Base-by-base conservation (phyloP, 345 rosid genomes). In the Clarkia xantiana region DNA sequence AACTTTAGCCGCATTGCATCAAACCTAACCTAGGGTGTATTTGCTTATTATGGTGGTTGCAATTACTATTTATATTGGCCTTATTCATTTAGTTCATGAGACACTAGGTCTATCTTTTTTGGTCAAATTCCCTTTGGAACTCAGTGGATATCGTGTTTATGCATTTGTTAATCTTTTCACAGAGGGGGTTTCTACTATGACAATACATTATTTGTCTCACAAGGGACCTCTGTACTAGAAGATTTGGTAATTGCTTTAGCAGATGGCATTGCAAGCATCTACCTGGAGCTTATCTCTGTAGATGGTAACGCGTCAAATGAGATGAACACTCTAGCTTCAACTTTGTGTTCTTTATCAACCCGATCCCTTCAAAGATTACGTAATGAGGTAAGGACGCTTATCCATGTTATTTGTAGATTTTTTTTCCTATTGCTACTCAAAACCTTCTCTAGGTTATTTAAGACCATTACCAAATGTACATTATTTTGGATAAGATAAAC, bases 251-350 rank as follows among this genome's bases (percentile, higher is more conserved):
- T 90, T 67, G 69, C 81, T 29, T 58, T 90, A 59, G 95, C 97
- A 1, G 94, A 90, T 68, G 85, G 84, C 51, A 63, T 90, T 45
- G 94, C 95, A 25, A 85, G 76, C 60, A 62, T 69, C 51, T 90
- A 77, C 74, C 63, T 90, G 67, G 94, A 90, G 77, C 86, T 90
- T 62, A 81, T 85, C 56, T 90, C 97, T 25, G 84, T 90, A 42
- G 97, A 90, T 62, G 76, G 97, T 54, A 74, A 74, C 43, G 64
- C 75, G 49, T 70, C 91, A 15, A 71, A 74, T 58, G 95, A 79
- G 62, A 59, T 74, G 61, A 79, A 62, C 62, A 62, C 53, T 63
- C 67, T 77, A 38, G 82, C 77, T 16, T 66, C 72, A 57, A 53
- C 45, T 69, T 63, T 81, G 47, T 86, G 96, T 59, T 73, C 67